These are phyloP conservation scores for Chaetomium olivaceum DNA, from an alignment of 2,329 filamentous ascomycete genomes.

Conservation along the genomic window DNA sequence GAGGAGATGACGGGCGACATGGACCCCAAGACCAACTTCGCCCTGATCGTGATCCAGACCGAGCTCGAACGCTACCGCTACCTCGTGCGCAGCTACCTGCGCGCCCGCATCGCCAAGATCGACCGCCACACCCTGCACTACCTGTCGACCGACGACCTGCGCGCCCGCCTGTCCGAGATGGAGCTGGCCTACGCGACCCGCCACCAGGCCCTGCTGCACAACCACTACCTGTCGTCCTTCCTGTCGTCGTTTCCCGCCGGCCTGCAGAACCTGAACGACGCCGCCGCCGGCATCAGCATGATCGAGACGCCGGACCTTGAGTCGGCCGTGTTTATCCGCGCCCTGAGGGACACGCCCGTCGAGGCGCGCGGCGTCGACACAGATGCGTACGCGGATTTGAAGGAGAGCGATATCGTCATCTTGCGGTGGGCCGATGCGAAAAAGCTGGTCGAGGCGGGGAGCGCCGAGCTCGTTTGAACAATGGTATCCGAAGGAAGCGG, in stretches of 20 bases:
- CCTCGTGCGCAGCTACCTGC: conserved; percentile 77
- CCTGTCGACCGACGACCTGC: conserved; percentile 57
- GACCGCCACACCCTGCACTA: conserved; percentile 77
- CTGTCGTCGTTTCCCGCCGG: conserved; percentile 75
- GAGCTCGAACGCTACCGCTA: conserved; percentile 95
- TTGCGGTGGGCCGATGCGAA: conserved; percentile 76
- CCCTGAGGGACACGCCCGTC: conserved; percentile 62
- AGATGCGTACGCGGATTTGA: conserved; percentile 60
- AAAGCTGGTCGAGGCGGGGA: conserved; percentile 53
- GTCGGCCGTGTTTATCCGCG: conserved; percentile 79
- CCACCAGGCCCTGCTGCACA: conserved; percentile 80
- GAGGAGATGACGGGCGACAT: conserved; percentile 72
- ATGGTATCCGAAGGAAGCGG: neutral
- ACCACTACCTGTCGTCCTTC: conserved; percentile 85
- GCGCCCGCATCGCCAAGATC: conserved; percentile 87
- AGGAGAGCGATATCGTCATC: conserved; percentile 66
- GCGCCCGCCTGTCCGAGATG: conserved; percentile 67
- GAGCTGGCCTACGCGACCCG: conserved; percentile 81
- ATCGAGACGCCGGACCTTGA: conserved; percentile 83
- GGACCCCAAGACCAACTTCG: conserved; percentile 90
- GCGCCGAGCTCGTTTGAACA: conserved; percentile 59
- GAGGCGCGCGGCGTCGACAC: conserved; percentile 63
- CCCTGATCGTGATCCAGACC: conserved; percentile 91
- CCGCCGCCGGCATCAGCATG: conserved; percentile 87
- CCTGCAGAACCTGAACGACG: conserved; percentile 86